phyloP scores from a whole-genome alignment of 129 eudicot genomes.

The Saussurea involucrata region DNA sequence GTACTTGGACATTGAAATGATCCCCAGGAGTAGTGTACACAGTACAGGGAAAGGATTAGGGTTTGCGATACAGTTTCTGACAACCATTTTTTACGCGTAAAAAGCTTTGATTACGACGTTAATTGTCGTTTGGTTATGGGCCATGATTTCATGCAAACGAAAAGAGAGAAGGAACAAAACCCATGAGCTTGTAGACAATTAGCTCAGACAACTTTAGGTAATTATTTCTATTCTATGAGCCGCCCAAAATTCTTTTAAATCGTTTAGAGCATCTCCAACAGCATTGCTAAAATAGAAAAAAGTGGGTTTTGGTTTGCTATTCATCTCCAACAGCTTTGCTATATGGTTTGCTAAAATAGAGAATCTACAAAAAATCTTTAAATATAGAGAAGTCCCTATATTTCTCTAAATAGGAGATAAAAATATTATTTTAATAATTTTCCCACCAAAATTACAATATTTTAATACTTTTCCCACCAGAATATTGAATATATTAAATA shows the following conservation, averaged over 20 bases:
- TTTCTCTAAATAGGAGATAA: no score
- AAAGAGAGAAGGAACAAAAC: constrained; percentile 4
- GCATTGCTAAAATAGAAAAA: no score
- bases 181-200: constrained; percentile 21
- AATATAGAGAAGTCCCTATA: no score
- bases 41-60: constrained; percentile 1
- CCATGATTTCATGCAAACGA: neutral
- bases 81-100: neutral
- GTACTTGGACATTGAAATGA: neutral
- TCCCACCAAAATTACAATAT: no score
- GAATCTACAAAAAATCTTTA: no score
- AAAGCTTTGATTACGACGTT: constrained; percentile 10
- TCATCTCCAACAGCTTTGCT: no score
- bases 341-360: no score
- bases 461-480: no score
- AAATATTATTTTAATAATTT: no score
- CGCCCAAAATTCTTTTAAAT: neutral
- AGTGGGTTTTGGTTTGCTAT: no score
- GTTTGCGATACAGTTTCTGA: neutral
- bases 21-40: neutral
- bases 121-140: neutral
- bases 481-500: no score
- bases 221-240: neutral
- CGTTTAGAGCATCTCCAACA: neutral
- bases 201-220: neutral